These are phyloP conservation scores for Sclerotinia spermophila DNA, from an alignment of 2,329 filamentous ascomycete species.

Conservation along the genomic window DNA sequence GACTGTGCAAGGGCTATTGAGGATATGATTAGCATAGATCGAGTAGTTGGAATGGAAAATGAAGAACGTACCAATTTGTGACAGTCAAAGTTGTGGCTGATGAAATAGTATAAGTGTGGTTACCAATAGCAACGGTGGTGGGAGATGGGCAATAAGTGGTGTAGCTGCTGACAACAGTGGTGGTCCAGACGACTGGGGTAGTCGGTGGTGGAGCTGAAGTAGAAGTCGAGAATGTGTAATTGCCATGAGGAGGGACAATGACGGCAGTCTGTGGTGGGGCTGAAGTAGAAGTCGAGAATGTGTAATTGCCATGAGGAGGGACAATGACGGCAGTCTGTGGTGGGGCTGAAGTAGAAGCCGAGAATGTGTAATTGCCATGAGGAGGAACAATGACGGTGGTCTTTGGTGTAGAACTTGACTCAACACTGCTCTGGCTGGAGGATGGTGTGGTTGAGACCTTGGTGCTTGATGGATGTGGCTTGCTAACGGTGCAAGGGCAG, in stretches of 20 bases:
- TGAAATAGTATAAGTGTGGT: conserved; percentile 23
- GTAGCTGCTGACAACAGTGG: conserved; percentile 13
- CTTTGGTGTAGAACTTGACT: conserved; percentile 16
- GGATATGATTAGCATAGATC: background rate
- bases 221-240: conserved; percentile 12
- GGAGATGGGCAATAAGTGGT: conserved; percentile 24
- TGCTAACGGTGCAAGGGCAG: conserved; percentile 42
- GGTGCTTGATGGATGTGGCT: conserved; percentile 16
- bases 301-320: conserved; percentile 3
- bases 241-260: conserved; percentile 2
- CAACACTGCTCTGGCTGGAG: background rate
- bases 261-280: conserved; percentile 15
- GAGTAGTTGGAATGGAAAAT: background rate
- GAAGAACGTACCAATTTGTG: conserved; percentile 5
- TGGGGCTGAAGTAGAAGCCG: background rate
- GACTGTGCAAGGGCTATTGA: conserved; percentile 8
- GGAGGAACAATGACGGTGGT: conserved; percentile 15
- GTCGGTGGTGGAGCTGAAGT: conserved; percentile 4
- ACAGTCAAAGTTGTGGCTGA: conserved; percentile 16
- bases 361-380: conserved; percentile 5
- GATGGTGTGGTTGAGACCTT: conserved; percentile 3
- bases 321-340: conserved; percentile 15
- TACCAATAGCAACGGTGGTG: conserved; percentile 24
- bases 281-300: background rate
- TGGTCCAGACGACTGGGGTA: conserved; percentile 15